Evolutionary conservation across 345 rosid species (phyloP).

Genomic region (Arabis hirsuta): DNA sequence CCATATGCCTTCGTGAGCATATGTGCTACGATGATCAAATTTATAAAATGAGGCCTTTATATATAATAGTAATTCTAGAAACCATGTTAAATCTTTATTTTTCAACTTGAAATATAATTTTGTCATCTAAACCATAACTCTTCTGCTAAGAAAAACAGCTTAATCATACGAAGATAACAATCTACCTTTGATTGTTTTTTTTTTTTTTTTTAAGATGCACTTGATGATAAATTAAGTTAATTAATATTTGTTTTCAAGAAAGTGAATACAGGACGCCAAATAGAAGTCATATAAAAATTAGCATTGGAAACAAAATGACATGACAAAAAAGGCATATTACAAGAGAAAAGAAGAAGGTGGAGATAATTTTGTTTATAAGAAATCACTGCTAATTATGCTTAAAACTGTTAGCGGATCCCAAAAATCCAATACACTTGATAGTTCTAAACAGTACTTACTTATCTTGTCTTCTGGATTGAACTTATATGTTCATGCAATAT

Average conservation of each 20-base stretch:
- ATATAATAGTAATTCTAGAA: too few relatives aligned
- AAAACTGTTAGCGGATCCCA: too few relatives aligned
- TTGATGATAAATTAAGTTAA: neutral
- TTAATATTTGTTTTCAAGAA: neutral
- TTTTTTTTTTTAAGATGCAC: neutral
- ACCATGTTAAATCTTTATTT: neutral
- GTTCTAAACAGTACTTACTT: neutral
- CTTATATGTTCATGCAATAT: neutral
- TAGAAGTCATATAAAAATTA: too few relatives aligned
- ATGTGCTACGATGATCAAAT: too few relatives aligned
- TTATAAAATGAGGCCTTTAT: too few relatives aligned
- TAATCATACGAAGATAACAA: too few relatives aligned
- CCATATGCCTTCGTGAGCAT: too few relatives aligned
- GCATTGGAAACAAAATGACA: neutral
- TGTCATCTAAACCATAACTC: neutral
- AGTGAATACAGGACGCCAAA: neutral
- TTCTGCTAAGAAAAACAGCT: neutral
- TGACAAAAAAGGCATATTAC: neutral
- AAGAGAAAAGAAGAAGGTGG: conserved; percentile 5
- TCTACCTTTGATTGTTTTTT: too few relatives aligned
- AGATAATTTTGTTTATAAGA: neutral
- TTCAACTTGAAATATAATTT: neutral
- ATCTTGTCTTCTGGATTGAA: neutral
- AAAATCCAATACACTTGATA: too few relatives aligned
- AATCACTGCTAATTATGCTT: too few relatives aligned